Conservation (phyloP, 371 early-diverging fungal species). For the Mortierella sp. region DNA sequence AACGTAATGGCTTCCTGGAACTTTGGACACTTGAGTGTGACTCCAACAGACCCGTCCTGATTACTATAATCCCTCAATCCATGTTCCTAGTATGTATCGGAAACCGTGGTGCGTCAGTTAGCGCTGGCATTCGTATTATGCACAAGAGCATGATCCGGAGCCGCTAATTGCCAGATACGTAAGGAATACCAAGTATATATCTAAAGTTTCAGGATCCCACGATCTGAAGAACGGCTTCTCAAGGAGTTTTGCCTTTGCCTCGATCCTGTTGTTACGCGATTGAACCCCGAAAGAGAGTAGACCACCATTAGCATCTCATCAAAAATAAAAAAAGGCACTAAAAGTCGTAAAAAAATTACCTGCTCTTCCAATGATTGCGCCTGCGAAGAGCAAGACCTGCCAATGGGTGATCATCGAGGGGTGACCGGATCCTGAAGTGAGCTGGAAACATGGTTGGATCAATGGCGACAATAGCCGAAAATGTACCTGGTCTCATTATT, state of each 20-base stretch:
- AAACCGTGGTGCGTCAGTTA: not conserved
- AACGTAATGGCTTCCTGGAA: conserved; percentile 3
- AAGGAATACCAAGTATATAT: conserved; percentile 20
- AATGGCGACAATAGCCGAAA: conserved; percentile 45
- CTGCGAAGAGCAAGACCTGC: conserved; percentile 34
- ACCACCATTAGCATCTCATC: too few relatives aligned
- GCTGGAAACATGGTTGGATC: conserved; percentile 50
- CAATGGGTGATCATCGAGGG: conserved; percentile 40
- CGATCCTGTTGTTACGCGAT: conserved; percentile 10
- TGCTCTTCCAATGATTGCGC: conserved; percentile 45
- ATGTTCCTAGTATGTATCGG: conserved; percentile 4
- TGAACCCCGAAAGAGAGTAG: too few relatives aligned
- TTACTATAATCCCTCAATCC: conserved; percentile 12
- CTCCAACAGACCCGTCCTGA: conserved; percentile 11
- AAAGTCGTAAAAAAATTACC: too few relatives aligned
- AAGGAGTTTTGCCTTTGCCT: conserved; percentile 20
- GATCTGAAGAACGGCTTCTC: conserved; percentile 20
- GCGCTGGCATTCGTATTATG: too few relatives aligned
- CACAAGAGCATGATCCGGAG: too few relatives aligned
- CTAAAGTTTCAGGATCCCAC: conserved; percentile 25
- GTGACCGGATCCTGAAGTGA: conserved; percentile 11
- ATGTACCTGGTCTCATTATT: conserved; percentile 39
- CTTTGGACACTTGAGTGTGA: conserved; percentile 30
- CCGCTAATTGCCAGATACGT: too few relatives aligned
- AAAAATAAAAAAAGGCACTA: too few relatives aligned